Percentiles rank a stretch among this genome's conserved stretches.
Evolutionary conservation across 2,329 filamentous ascomycete genomes (phyloP).

Genomic region (Trichoderma brevicompactum): DNA sequence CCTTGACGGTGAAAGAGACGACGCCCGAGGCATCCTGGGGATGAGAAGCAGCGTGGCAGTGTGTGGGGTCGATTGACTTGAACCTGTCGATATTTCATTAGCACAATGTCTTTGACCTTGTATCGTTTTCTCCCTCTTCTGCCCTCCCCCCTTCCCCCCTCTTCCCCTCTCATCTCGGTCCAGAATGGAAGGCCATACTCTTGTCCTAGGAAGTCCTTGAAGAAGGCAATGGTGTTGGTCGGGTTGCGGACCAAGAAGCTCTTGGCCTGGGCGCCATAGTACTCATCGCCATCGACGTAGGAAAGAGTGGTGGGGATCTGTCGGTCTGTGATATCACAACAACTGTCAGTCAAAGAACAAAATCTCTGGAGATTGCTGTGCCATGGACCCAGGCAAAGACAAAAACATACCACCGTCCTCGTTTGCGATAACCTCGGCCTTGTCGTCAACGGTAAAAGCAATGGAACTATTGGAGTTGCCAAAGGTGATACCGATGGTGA

Average conservation of each 20-base stretch:
- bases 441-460: slow-evolving; percentile 89
- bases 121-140: not conserved
- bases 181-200: slow-evolving; percentile 61
- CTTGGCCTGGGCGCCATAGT: slow-evolving; percentile 95
- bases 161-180: too few species aligned
- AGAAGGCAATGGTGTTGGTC: slow-evolving; percentile 91
- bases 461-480: slow-evolving; percentile 99
- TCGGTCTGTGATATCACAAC: slow-evolving; percentile 65
- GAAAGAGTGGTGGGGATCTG: slow-evolving; percentile 95
- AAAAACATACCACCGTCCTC: slow-evolving; percentile 84
- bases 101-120: not conserved
- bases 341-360: slow-evolving; percentile 13
- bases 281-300: slow-evolving; percentile 95
- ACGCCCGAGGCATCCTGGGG: slow-evolving; percentile 73
- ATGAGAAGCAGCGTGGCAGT: slow-evolving; percentile 91
- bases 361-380: not conserved
- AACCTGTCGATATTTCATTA: slow-evolving; percentile 56
- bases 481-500: slow-evolving; percentile 93
- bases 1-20: slow-evolving; percentile 82
- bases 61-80: slow-evolving; percentile 94
- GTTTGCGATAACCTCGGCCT: slow-evolving; percentile 97
- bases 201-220: slow-evolving; percentile 93
- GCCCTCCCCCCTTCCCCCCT: not conserved
- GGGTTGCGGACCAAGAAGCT: slow-evolving; percentile 89
- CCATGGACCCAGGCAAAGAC: not conserved